Percentiles rank a stretch among this genome's conserved stretches.
Evolutionary conservation across 1,284 basidiomycete species (phyloP).

Genomic region (Heterobasidion annosum): DNA sequence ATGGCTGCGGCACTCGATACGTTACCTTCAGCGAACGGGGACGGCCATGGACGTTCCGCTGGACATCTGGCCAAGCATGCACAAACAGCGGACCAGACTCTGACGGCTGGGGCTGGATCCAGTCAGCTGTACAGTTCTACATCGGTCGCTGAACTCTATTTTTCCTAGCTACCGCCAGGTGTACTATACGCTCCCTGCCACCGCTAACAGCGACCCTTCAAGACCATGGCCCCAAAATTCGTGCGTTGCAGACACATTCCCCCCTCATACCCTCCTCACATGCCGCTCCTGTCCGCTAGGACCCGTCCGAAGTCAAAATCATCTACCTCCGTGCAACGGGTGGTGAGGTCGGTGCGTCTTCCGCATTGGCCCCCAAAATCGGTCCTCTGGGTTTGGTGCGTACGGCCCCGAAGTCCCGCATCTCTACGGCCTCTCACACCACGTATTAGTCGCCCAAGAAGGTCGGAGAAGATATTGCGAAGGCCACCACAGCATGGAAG

Average conservation of each 20-base stretch:
- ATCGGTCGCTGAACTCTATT: neutral
- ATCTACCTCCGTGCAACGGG: conserved; percentile 99
- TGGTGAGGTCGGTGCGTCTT: conserved; percentile 99
- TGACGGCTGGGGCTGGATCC: neutral
- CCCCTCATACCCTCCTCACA: conserved; percentile 8
- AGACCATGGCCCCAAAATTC: conserved; percentile 69
- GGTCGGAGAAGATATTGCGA: conserved; percentile 99
- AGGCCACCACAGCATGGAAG: conserved; percentile 98
- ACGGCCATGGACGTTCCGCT: neutral
- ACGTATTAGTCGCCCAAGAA: conserved; percentile 90
- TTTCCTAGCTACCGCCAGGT: neutral
- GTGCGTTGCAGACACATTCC: conserved; percentile 30
- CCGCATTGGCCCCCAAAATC: conserved; percentile 98
- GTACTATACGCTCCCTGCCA: neutral
- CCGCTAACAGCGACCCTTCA: conserved; percentile 13
- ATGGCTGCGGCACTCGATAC: neutral
- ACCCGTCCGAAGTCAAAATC: conserved; percentile 95
- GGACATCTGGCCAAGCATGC: neutral
- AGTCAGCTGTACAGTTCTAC: conserved; percentile 41
- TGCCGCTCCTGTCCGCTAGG: conserved; percentile 31
- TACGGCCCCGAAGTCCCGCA: conserved; percentile 9
- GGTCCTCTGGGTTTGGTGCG: conserved; percentile 99
- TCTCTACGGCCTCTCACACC: conserved; percentile 3
- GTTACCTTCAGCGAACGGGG: neutral
- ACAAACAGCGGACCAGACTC: neutral